A percentile compares a stretch with the other conserved stretches of the same genome.
These are phyloP conservation scores for Logfia minima DNA, from an alignment of 129 eudicot species.

Conservation along the genomic window DNA sequence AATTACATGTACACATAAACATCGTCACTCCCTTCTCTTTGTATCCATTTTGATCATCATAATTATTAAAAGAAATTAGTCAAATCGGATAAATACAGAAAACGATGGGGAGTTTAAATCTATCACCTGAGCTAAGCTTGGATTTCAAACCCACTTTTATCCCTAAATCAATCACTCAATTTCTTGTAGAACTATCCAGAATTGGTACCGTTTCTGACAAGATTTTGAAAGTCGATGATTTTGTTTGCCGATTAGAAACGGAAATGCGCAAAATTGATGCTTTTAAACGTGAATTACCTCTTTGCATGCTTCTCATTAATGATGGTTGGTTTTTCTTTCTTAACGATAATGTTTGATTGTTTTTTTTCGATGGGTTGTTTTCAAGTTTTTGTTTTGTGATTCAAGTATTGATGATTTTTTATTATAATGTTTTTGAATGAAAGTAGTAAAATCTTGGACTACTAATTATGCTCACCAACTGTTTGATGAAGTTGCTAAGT, in stretches of 20 bases:
- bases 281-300: slow-evolving; percentile 81
- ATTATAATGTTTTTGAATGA: neutral
- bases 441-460: neutral
- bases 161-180: slow-evolving; percentile 54
- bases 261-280: slow-evolving; percentile 89
- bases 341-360: neutral
- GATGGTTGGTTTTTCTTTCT: slow-evolving; percentile 52
- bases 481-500: slow-evolving; percentile 18
- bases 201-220: slow-evolving; percentile 47
- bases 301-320: slow-evolving; percentile 60
- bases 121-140: slow-evolving; percentile 43
- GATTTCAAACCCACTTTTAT: slow-evolving; percentile 47
- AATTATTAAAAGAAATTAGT: neutral
- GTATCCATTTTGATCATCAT: slow-evolving; percentile 32
- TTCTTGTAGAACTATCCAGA: slow-evolving; percentile 41
- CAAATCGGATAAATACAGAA: slow-evolving; percentile 11
- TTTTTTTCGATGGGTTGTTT: slow-evolving; percentile 1
- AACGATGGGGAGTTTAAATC: slow-evolving; percentile 46
- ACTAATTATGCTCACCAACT: slow-evolving; percentile 12
- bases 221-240: slow-evolving; percentile 47
- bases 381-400: neutral
- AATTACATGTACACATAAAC: slow-evolving; percentile 25
- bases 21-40: slow-evolving; percentile 23
- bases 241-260: slow-evolving; percentile 50
- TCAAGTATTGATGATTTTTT: slow-evolving; percentile 11